Base-by-base conservation (phyloP, 208 protist species). In the Acanthamoeba polyphaga region DNA sequence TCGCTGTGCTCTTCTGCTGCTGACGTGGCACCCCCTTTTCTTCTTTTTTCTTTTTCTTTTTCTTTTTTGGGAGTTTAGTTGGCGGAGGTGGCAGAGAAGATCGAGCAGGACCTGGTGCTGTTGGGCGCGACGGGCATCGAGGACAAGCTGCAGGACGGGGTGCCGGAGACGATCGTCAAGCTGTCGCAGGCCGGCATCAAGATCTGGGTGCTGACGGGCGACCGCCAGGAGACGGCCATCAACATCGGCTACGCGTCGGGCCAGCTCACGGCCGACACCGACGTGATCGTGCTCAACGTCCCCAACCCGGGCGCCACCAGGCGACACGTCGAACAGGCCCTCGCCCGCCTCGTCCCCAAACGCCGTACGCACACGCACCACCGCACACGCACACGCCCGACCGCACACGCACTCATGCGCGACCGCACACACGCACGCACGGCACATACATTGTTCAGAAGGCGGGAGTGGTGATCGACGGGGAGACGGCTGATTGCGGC, bases 121-220 rank as follows among this genome's bases (percentile, higher is more conserved):
- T 68, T 98, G 9, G 98, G 98, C 29, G 94, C 94, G 1, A 99
- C 98, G 0, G 99, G 98, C 0, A 99, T 99, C 70, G 99, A 99
- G 96, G 99, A 99, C 97, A 98, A 99, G 96, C 96, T 99, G 88
- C 99, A 99, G 95, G 98, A 99, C 24, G 98, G 96, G 29, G 99
- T 99, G 13, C 98, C 98, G 27, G 98, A 99, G 92, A 98, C 98
- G n/a, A 98, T 99, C 49, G 90, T 97, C 64, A 98, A 98, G 95
- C 97, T 95, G 19, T 55, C 72, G 8, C 95, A 97, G 46, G 93
- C 93, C 29, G 93, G 93, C 4, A 98, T 99, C 49, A 97, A 99
- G 9, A 94, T 99, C 29, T 99, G 99, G 99, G 99, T 99, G 95
- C 97, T 99, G 24, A 99, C 99, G 17, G 99, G 99, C 66, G 99